These are phyloP conservation scores for Colletotrichum australisinense DNA, from an alignment of 2,329 filamentous ascomycete genomes.

Conservation along the genomic window DNA sequence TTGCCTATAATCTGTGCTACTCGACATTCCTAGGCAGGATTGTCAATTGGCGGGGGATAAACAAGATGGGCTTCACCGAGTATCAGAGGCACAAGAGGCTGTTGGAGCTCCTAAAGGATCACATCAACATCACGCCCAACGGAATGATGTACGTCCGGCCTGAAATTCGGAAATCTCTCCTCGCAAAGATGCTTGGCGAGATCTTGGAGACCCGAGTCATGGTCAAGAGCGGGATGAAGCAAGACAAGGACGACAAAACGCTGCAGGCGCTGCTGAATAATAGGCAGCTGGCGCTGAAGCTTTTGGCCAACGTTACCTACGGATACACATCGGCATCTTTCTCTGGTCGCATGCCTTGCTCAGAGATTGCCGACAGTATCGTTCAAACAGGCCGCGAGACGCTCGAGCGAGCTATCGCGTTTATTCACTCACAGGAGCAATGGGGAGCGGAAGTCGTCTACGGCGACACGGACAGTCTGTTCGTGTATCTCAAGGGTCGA, in stretches of 20 bases:
- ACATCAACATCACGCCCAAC: slow-evolving; percentile 94
- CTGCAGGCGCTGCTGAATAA: slow-evolving; percentile 92
- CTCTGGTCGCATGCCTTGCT: slow-evolving; percentile 96
- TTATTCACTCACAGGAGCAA: slow-evolving; percentile 86
- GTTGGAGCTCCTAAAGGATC: slow-evolving; percentile 80
- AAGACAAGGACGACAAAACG: slow-evolving; percentile 87
- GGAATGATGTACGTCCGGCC: slow-evolving; percentile 95
- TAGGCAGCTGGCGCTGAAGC: slow-evolving; percentile 90
- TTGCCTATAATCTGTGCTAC: slow-evolving; percentile 99
- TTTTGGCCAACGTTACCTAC: slow-evolving; percentile 99
- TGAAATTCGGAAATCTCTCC: slow-evolving; percentile 85
- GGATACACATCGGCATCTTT: slow-evolving; percentile 98
- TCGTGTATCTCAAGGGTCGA: slow-evolving; percentile 88
- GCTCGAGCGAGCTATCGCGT: slow-evolving; percentile 89
- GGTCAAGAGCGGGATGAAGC: slow-evolving; percentile 98
- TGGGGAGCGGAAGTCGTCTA: slow-evolving; percentile 99
- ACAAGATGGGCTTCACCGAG: slow-evolving; percentile 94
- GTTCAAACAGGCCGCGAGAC: slow-evolving; percentile 97
- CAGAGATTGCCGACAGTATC: slow-evolving; percentile 97
- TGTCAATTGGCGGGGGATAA: slow-evolving; percentile 86
- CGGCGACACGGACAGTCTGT: slow-evolving; percentile 95
- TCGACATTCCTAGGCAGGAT: slow-evolving; percentile 94
- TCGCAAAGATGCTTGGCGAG: slow-evolving; percentile 97
- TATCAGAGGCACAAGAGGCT: slow-evolving; percentile 83
- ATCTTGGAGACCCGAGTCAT: slow-evolving; percentile 96